Evolutionary conservation across 2,329 filamentous ascomycete species (phyloP).

Genomic region (Ceratocystis eucalypticola): DNA sequence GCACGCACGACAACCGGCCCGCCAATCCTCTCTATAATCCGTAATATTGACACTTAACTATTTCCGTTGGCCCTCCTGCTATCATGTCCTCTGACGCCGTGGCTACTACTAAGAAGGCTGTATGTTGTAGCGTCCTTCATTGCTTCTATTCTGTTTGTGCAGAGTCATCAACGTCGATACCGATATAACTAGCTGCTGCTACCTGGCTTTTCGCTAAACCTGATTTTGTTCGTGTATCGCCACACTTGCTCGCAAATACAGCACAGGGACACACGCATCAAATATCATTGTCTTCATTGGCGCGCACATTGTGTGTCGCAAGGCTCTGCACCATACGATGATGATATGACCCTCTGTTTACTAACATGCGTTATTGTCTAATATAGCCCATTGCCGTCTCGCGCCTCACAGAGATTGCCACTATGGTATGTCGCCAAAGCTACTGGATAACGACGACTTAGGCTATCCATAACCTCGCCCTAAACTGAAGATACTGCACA

Average conservation of each 20-base stretch:
- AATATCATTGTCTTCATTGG: background rate
- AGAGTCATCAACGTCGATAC: background rate
- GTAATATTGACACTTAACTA: background rate
- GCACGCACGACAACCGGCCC: background rate
- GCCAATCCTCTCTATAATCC: background rate
- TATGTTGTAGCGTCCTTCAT: background rate
- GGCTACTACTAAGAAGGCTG: background rate
- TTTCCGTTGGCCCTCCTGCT: background rate
- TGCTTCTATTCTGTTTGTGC: background rate
- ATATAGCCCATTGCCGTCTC: constrained; percentile 61
- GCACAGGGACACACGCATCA: background rate
- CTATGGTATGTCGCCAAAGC: constrained; percentile 47
- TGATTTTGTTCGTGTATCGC: background rate
- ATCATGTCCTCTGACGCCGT: constrained; percentile 5
- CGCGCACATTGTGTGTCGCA: background rate
- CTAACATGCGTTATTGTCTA: constrained; percentile 8
- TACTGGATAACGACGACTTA: constrained; percentile 3
- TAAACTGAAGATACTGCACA: background rate
- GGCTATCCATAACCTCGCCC: background rate
- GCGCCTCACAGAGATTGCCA: constrained; percentile 72
- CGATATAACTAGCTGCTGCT: background rate
- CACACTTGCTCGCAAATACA: background rate
- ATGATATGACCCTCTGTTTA: background rate
- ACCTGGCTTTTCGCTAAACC: background rate
- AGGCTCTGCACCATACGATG: background rate